Conservation (phyloP, 192 early-diverging fungal genomes). For the Funneliformis mosseae region DNA sequence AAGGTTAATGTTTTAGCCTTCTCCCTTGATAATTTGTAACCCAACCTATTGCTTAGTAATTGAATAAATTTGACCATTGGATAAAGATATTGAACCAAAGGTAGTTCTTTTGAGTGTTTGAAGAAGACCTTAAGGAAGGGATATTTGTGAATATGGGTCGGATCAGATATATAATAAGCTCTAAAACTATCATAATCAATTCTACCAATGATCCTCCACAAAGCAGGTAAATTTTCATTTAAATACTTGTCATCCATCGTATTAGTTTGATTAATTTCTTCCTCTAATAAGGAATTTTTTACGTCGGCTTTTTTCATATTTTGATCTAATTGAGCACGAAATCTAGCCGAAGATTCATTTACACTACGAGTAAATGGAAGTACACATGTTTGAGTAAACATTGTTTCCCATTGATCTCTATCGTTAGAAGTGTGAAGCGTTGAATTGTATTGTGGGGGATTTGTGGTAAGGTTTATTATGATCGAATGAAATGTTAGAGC, state of each 20-base stretch:
- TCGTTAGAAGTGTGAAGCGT: too few species aligned
- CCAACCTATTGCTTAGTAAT: conserved; percentile 10
- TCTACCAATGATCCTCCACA: conserved; percentile 20
- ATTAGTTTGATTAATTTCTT: conserved; percentile 1
- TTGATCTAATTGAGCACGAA: conserved; percentile 5
- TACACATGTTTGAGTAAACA: neutral
- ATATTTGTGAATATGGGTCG: neutral
- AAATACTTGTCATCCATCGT: neutral
- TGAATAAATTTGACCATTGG: conserved; percentile 29
- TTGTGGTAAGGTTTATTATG: neutral
- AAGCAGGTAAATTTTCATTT: neutral
- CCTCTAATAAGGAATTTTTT: neutral
- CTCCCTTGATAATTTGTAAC: conserved; percentile 27
- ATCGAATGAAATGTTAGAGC: conserved; percentile 16
- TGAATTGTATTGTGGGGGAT: neutral
- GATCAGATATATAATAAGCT: conserved; percentile 1
- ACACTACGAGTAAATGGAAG: neutral
- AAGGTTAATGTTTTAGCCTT: conserved; percentile 26
- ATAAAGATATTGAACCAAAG: conserved; percentile 8
- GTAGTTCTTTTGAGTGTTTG: conserved; percentile 24
- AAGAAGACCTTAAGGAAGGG: conserved; percentile 28
- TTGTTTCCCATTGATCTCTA: too few species aligned
- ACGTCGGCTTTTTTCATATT: neutral
- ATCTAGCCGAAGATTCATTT: neutral
- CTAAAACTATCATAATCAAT: neutral